phyloP scores from a whole-genome alignment of 257 asterid genomes.

The Cordia subcordata region DNA sequence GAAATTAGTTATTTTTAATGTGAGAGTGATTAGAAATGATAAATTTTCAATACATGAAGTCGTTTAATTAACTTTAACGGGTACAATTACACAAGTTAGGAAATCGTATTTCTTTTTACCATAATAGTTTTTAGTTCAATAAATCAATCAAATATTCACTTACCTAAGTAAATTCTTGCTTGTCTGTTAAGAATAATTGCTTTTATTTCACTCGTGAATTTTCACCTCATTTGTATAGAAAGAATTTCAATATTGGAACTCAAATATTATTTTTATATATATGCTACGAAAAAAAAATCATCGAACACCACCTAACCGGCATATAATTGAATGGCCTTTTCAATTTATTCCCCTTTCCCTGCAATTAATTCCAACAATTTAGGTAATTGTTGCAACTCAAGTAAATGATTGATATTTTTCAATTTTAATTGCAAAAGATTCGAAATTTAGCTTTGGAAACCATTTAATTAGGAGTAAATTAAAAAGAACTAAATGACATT shows the following conservation, averaged over 20 bases:
- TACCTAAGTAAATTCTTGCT: conserved; percentile 1
- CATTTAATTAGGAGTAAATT: background rate
- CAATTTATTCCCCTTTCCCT: background rate
- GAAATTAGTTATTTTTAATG: too few species aligned
- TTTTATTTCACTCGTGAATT: background rate
- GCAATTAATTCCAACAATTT: background rate
- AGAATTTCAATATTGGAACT: too few species aligned
- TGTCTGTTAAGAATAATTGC: background rate
- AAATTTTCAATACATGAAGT: too few species aligned
- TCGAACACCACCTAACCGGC: background rate
- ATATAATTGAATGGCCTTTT: background rate
- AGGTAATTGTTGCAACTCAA: background rate
- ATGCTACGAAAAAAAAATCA: background rate
- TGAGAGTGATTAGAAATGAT: too few species aligned
- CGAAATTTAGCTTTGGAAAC: background rate
- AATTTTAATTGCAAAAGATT: background rate
- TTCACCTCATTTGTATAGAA: too few species aligned
- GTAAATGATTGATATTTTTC: background rate
- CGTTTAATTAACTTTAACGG: too few species aligned
- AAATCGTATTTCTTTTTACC: too few species aligned
- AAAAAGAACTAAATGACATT: background rate
- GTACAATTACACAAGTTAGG: too few species aligned
- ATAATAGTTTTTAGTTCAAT: background rate
- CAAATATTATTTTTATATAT: too few species aligned
- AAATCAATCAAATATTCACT: conserved; percentile 2